A percentile compares a stretch with the other conserved stretches of the same genome.
phyloP scores from a whole-genome alignment of 805 yeast species.

The Metschnikowia gelsemii region DNA sequence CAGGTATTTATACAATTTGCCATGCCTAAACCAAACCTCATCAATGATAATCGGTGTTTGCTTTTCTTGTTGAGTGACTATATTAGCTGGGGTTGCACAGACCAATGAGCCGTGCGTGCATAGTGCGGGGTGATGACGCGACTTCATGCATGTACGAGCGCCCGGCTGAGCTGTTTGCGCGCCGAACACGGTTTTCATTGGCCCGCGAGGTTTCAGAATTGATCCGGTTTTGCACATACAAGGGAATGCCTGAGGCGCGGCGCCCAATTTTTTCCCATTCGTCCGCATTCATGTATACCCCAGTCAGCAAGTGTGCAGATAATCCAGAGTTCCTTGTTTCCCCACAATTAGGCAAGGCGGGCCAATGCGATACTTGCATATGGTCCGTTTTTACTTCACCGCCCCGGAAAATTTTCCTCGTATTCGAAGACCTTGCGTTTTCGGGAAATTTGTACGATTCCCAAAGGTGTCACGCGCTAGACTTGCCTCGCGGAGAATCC shows the following conservation, averaged over 20 bases:
- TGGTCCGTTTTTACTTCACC: background rate
- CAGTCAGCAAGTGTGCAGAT: conserved; percentile 1
- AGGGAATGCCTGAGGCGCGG: background rate
- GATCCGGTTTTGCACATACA: conserved; percentile 1
- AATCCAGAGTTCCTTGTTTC: conserved; percentile 4
- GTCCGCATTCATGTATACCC: conserved; percentile 4
- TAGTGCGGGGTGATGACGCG: conserved; percentile 5
- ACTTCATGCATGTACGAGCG: conserved; percentile 3
- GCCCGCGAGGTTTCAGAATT: background rate
- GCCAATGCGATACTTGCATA: background rate
- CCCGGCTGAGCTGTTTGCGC: conserved; percentile 1
- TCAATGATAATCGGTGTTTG: background rate
- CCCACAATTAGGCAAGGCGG: conserved; percentile 7
- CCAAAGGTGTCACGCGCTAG: too few species aligned
- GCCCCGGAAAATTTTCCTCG: background rate
- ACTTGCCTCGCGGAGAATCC: too few species aligned
- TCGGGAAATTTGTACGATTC: too few species aligned
- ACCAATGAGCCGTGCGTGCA: conserved; percentile 1
- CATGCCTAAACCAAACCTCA: background rate
- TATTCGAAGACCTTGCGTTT: background rate
- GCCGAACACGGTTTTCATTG: conserved; percentile 3
- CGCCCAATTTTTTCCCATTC: background rate
- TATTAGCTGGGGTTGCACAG: conserved; percentile 3
- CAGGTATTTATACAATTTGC: conserved; percentile 5
- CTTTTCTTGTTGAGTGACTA: background rate